These are phyloP conservation scores for Dionaea muscipula DNA, from an alignment of 179 eudicot species.

Conservation along the genomic window DNA sequence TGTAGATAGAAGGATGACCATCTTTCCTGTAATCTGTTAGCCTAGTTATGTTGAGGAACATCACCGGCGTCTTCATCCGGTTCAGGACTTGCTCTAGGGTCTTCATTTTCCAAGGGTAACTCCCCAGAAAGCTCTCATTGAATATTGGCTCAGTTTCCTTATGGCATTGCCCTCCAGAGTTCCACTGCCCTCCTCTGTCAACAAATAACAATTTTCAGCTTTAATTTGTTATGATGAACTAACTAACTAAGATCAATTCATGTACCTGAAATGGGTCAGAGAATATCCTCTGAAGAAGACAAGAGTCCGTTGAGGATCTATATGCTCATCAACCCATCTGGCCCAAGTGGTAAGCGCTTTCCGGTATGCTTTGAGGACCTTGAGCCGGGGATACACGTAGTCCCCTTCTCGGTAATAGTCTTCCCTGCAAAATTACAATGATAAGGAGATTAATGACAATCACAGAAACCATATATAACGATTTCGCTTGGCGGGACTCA, in stretches of 20 bases:
- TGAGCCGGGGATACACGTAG: constrained; percentile 45
- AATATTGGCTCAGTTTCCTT: constrained; percentile 67
- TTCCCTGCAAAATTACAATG: constrained; percentile 6
- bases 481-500: too few species aligned
- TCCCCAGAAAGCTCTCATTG: constrained; percentile 37
- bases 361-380: constrained; percentile 57
- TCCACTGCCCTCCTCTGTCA: constrained; percentile 88
- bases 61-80: constrained; percentile 57
- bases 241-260: too few species aligned
- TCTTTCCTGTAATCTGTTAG: constrained; percentile 78
- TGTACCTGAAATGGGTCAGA: constrained; percentile 65
- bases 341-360: constrained; percentile 79
- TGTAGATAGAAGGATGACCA: constrained; percentile 77
- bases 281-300: constrained; percentile 83
- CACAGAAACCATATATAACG: too few species aligned
- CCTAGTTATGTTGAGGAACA: constrained; percentile 67
- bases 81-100: constrained; percentile 36
- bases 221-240: too few species aligned
- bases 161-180: constrained; percentile 86
- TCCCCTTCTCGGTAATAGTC: constrained; percentile 83
- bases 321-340: constrained; percentile 60
- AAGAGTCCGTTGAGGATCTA: constrained; percentile 41
- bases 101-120: constrained; percentile 54
- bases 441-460: not conserved
- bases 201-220: not conserved